Percentiles rank a stretch among this genome's conserved stretches.
Evolutionary conservation across 2,329 filamentous ascomycete species (phyloP).

Genomic region (Leptographium wingfieldii): DNA sequence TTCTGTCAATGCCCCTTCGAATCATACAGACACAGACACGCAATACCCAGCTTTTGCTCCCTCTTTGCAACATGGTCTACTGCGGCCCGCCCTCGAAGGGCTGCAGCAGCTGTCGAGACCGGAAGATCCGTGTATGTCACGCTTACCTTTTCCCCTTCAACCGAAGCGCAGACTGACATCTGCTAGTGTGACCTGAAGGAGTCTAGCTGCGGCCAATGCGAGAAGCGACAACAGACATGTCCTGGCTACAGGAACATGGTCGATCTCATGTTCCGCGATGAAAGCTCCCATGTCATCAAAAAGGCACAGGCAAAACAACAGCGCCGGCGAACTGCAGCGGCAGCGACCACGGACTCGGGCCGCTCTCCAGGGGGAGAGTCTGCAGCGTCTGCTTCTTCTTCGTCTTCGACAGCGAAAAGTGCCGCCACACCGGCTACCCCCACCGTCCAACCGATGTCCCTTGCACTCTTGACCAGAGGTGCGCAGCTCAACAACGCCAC

Average conservation of each 20-base stretch:
- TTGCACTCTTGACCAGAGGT: conserved; percentile 3
- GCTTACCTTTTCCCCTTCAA: neutral
- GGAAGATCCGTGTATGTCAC: conserved; percentile 40
- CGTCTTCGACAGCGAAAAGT: conserved; percentile 1
- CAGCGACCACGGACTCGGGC: conserved; percentile 4
- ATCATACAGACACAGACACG: neutral
- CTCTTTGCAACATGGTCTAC: conserved; percentile 33
- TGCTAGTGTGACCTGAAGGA: conserved; percentile 39
- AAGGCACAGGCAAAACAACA: conserved; percentile 30
- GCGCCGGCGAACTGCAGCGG: conserved; percentile 15
- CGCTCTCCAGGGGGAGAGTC: conserved; percentile 14
- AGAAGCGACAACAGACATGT: conserved; percentile 36
- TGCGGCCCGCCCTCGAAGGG: conserved; percentile 45
- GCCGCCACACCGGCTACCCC: neutral
- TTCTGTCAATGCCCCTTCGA: neutral
- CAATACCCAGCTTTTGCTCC: neutral
- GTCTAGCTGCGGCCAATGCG: conserved; percentile 41
- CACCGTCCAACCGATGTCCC: neutral
- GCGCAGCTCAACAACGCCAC: neutral
- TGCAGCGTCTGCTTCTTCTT: neutral
- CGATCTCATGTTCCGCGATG: conserved; percentile 45
- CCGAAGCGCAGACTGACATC: neutral
- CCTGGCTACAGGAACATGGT: conserved; percentile 43
- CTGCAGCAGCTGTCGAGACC: conserved; percentile 41
- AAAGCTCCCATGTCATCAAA: conserved; percentile 41